Base-by-base conservation (phyloP, 2,329 filamentous ascomycete species). In the Ophidiomyces ophidiicola region DNA sequence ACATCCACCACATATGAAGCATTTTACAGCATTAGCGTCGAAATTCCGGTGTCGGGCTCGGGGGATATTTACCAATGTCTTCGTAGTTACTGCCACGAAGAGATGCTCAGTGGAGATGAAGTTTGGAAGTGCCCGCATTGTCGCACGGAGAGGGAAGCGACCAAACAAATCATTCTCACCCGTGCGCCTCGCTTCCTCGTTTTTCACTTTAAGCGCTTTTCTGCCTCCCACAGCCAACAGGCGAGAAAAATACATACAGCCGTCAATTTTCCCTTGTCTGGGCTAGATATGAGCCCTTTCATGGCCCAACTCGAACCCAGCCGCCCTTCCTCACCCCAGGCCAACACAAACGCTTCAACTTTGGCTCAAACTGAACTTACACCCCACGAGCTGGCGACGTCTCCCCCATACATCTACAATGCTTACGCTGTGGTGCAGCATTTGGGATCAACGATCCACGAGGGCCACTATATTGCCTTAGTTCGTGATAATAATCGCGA, bases 341-440 rank as follows among this genome's bases (percentile, higher is more conserved):
- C 19, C 47, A 39, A 46, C 35, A 56, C 45, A 29, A 39, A 46
- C 10, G 5, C n/a, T 2, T 83, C 28, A 17, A 59, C 72, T 48
- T 56, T 73, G 57, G 29, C 42, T 18, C 41, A 41, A 24, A 12
- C 42, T 7, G 23, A 28, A 18, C 32, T 38, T 19, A 4, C 24
- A 11, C 19, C 42, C 6, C 20, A 46, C 54, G 43, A 55, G 42
- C 48, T 50, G 30, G 57, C 50, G 38, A 63, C 50, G 40, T 63
- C 54, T 37, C 56, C 57, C 1, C 79, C 82, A 0, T 85, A 82
- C 53, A 64, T 68, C 4, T 98, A 94, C 58, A 80, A 93, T 53
- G 79, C 82, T 37, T 94, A 93, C 55, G 88, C 79, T 2, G 80
- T 94, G 5, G 74, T 92, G 39, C 70, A 82, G 45, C 87, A 94